A percentile compares a stretch with the other conserved stretches of the same genome.
Conservation (phyloP, 2,329 filamentous ascomycete genomes). For the Helminthosporium solani region DNA sequence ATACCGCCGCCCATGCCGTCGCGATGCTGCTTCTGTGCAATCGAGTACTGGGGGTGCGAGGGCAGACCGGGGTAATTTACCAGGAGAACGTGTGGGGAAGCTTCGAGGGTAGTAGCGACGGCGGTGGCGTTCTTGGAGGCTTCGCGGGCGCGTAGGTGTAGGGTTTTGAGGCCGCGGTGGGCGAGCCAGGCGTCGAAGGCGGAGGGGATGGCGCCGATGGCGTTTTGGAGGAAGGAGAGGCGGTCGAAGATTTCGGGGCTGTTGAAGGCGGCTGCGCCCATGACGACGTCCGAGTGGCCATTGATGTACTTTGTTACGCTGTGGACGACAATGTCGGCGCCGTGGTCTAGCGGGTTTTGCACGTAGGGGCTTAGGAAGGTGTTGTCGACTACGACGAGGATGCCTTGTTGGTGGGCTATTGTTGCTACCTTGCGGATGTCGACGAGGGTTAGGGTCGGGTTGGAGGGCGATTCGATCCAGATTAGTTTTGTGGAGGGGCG, state of each 20-base stretch:
- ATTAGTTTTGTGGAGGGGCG: conserved; percentile 86
- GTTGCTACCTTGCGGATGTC: conserved; percentile 85
- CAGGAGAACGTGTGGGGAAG: conserved; percentile 76
- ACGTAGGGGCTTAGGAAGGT: conserved; percentile 96
- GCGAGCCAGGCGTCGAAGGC: conserved; percentile 98
- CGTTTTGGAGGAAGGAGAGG: conserved; percentile 91
- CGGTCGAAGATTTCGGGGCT: conserved; percentile 73
- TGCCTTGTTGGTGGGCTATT: conserved; percentile 81
- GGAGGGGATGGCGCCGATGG: conserved; percentile 91
- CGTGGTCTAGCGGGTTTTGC: conserved; percentile 92
- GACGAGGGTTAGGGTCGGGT: conserved; percentile 89
- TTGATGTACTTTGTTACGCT: conserved; percentile 99
- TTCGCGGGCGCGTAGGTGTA: conserved; percentile 87
- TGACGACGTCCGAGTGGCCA: conserved; percentile 92
- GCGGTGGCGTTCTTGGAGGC: conserved; percentile 77
- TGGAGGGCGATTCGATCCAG: conserved; percentile 96
- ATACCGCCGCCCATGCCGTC: conserved; percentile 94
- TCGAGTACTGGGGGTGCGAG: conserved; percentile 81
- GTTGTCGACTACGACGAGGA: conserved; percentile 98
- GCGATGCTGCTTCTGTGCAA: conserved; percentile 89
- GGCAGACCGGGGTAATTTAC: conserved; percentile 95
- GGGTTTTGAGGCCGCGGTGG: conserved; percentile 92
- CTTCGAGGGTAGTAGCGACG: conserved; percentile 74
- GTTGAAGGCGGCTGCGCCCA: conserved; percentile 97
- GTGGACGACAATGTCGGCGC: conserved; percentile 95